phyloP scores from a whole-genome alignment of 75 land plant genomes.

The Gnetum montanum region DNA sequence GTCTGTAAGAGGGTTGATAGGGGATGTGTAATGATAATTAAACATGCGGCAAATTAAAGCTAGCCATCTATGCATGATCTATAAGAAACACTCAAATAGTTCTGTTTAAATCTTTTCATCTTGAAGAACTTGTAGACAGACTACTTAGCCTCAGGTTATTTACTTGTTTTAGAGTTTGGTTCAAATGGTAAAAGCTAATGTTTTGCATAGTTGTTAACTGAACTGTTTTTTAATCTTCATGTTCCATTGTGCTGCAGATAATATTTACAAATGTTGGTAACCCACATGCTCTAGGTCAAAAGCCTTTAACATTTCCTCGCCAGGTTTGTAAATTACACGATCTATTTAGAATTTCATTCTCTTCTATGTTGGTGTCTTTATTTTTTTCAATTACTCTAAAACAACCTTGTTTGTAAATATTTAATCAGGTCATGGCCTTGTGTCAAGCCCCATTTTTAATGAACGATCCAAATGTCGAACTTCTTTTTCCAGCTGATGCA shows the following conservation, averaged over 20 bases:
- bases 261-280: slow-evolving; percentile 98
- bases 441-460: slow-evolving; percentile 98
- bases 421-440: slow-evolving; percentile 78
- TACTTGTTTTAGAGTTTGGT: too few relatives aligned
- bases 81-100: too few relatives aligned
- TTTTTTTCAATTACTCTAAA: neutral
- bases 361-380: neutral
- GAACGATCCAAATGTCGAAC: slow-evolving; percentile 92
- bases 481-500: slow-evolving; percentile 91
- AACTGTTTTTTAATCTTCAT: neutral
- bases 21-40: too few relatives aligned
- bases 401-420: neutral
- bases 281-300: slow-evolving; percentile 98
- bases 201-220: too few relatives aligned
- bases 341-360: neutral
- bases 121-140: too few relatives aligned
- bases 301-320: slow-evolving; percentile 92
- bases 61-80: too few relatives aligned
- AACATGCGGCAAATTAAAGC: too few relatives aligned
- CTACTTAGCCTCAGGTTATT: too few relatives aligned
- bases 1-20: too few relatives aligned
- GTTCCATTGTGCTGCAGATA: slow-evolving; percentile 45
- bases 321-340: slow-evolving; percentile 61
- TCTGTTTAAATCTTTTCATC: too few relatives aligned
- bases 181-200: too few relatives aligned